These are phyloP conservation scores for Backusella macrospora DNA, from an alignment of 192 early-diverging fungal genomes.

Conservation along the genomic window DNA sequence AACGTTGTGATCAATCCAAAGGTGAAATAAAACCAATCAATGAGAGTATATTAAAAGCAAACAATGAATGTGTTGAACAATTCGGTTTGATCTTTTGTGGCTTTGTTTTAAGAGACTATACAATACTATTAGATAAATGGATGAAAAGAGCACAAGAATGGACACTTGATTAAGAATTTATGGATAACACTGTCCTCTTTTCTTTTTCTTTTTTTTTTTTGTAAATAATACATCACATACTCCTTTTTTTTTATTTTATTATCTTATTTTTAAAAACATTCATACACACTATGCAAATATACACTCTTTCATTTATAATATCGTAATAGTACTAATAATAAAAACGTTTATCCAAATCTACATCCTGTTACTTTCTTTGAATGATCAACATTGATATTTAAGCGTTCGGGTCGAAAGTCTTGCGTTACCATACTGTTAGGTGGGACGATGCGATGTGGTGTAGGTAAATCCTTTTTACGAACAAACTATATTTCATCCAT, in stretches of 20 bases:
- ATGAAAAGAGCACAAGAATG: conserved; percentile 17
- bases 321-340: not conserved
- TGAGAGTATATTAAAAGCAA: not conserved
- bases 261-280: too few species aligned
- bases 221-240: too few species aligned
- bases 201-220: not conserved
- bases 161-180: conserved; percentile 15
- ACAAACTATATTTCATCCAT: conserved; percentile 33
- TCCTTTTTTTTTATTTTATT: too few species aligned
- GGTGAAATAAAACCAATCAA: not conserved
- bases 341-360: conserved; percentile 38
- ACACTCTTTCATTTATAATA: not conserved
- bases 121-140: conserved; percentile 23
- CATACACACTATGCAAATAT: too few species aligned
- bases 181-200: not conserved
- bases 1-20: conserved; percentile 4
- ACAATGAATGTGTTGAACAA: not conserved
- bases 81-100: conserved; percentile 11
- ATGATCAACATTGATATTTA: conserved; percentile 47
- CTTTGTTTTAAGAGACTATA: conserved; percentile 21
- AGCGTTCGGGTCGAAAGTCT: conserved; percentile 47
- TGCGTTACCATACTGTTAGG: conserved; percentile 45
- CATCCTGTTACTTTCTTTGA: conserved; percentile 38
- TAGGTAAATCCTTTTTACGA: conserved; percentile 45
- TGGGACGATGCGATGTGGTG: conserved; percentile 41